Evolutionary conservation across 2,329 filamentous ascomycete genomes (phyloP).

Genomic region (Aspergillus sp.): DNA sequence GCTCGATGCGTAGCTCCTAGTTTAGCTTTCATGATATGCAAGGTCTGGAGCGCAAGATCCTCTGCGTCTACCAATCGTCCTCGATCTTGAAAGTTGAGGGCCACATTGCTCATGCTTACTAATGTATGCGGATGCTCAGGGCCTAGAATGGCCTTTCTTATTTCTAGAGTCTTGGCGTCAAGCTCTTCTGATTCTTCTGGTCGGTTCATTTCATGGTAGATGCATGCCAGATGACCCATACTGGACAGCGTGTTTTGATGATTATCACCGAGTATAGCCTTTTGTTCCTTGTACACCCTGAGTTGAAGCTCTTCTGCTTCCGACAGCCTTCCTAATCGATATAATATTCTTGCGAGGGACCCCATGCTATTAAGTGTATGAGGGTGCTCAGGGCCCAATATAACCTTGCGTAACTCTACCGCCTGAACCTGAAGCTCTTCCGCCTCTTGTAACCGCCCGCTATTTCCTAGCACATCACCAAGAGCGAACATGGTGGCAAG

Average conservation of each 20-base stretch:
- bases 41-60: neutral
- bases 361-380: neutral
- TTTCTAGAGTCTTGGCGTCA: neutral
- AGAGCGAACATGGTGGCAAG: too few species aligned
- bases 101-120: conserved; percentile 18
- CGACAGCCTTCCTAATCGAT: too few species aligned
- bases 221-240: too few species aligned
- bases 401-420: neutral
- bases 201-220: neutral
- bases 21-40: neutral
- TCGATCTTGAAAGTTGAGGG: neutral
- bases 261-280: too few species aligned
- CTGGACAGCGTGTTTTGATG: too few species aligned
- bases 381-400: neutral
- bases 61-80: conserved; percentile 22
- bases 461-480: too few species aligned
- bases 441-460: too few species aligned
- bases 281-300: too few species aligned
- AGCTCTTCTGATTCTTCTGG: neutral
- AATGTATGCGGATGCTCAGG: conserved; percentile 15
- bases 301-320: too few species aligned
- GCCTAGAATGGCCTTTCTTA: neutral
- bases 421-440: neutral
- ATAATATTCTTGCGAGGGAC: too few species aligned
- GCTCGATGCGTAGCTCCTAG: neutral